phyloP scores from a whole-genome alignment of 495 filamentous ascomycete species.

The Penicillium parvum region DNA sequence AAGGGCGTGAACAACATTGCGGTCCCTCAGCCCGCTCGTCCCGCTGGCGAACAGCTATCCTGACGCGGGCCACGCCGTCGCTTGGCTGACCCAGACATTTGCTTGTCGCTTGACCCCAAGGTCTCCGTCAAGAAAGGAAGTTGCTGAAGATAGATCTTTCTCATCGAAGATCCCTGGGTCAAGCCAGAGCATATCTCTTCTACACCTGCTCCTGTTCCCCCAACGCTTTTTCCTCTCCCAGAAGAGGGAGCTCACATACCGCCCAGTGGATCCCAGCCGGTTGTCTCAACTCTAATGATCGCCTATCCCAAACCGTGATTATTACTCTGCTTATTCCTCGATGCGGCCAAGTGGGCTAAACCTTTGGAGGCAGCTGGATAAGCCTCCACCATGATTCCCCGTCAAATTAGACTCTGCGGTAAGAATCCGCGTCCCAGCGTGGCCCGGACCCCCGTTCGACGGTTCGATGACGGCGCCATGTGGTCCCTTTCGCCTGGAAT shows the following conservation, averaged over 20 bases:
- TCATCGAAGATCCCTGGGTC: constrained; percentile 10
- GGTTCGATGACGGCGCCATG: constrained; percentile 12
- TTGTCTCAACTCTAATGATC: no score
- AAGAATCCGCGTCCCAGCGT: background rate
- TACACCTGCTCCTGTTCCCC: background rate
- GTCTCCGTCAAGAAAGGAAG: constrained; percentile 1
- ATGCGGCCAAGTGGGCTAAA: constrained; percentile 9
- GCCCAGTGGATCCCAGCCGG: constrained; percentile 2
- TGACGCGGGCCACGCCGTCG: background rate
- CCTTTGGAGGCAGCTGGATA: constrained; percentile 20
- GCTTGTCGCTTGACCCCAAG: background rate
- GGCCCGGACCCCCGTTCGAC: constrained; percentile 3
- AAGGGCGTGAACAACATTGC: no score
- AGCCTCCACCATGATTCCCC: no score
- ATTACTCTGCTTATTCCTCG: no score
- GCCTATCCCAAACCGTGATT: no score
- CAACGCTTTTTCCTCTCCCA: background rate
- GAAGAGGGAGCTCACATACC: constrained; percentile 12
- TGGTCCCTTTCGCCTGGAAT: constrained; percentile 7
- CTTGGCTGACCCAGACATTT: constrained; percentile 5
- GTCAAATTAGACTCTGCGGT: constrained; percentile 9
- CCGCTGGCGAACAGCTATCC: constrained; percentile 3
- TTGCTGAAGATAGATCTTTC: background rate
- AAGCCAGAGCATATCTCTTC: no score
- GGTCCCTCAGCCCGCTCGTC: background rate